Evolutionary conservation across 2,329 filamentous ascomycete genomes (phyloP).

Genomic region (Aspergillus aculeatinus): DNA sequence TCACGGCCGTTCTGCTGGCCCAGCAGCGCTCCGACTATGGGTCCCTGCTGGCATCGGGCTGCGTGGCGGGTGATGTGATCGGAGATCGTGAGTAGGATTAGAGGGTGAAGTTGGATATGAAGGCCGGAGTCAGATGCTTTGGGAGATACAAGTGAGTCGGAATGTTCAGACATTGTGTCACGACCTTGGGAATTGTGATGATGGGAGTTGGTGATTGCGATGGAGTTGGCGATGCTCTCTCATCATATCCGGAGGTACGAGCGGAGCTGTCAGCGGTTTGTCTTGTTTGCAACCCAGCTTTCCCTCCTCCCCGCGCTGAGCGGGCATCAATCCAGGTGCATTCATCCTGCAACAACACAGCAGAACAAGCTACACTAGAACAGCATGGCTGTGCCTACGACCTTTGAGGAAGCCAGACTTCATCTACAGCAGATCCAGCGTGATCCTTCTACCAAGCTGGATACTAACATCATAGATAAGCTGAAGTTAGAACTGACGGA

Average conservation of each 20-base stretch:
- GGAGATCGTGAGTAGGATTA: conserved; percentile 93
- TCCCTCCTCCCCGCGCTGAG: conserved; percentile 23
- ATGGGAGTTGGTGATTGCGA: neutral
- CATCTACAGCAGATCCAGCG: conserved; percentile 48
- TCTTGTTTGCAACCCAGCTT: conserved; percentile 30
- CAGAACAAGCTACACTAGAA: neutral
- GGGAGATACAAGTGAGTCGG: conserved; percentile 63
- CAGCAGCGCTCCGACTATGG: conserved; percentile 81
- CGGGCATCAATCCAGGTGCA: neutral
- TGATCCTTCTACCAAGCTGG: conserved; percentile 47
- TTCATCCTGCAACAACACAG: neutral
- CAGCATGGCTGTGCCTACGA: conserved; percentile 37
- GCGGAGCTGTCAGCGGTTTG: conserved; percentile 32
- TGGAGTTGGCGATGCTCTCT: neutral
- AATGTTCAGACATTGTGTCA: conserved; percentile 50
- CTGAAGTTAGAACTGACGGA: conserved; percentile 47
- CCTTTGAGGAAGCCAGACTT: conserved; percentile 35
- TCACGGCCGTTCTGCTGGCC: conserved; percentile 89
- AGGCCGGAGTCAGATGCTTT: conserved; percentile 72
- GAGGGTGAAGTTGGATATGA: conserved; percentile 81
- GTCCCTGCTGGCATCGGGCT: conserved; percentile 70
- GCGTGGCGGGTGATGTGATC: conserved; percentile 94
- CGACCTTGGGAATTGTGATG: neutral
- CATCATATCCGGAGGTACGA: neutral
- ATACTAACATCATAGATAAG: conserved; percentile 51